These are phyloP conservation scores for Trypanosoma brucei DNA, from an alignment of 208 protist genomes.

Conservation along the genomic window DNA sequence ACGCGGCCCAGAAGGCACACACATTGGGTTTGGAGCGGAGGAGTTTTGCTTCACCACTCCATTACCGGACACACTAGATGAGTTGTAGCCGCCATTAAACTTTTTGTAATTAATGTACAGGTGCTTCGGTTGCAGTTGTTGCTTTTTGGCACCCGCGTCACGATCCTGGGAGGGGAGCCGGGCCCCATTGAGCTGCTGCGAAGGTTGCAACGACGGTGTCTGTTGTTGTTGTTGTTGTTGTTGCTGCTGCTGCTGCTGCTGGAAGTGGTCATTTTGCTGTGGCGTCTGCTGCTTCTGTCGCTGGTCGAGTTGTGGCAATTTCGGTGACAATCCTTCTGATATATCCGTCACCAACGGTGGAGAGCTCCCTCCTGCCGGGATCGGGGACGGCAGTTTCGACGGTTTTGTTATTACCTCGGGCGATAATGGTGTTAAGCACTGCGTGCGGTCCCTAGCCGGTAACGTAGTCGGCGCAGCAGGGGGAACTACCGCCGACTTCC, in stretches of 20 bases:
- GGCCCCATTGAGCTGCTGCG: too few species aligned
- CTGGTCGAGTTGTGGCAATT: constrained; percentile 4
- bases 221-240: background rate
- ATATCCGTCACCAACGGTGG: background rate
- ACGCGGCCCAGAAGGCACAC: background rate
- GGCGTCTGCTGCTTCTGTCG: background rate
- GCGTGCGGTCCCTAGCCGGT: background rate
- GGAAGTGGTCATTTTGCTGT: background rate
- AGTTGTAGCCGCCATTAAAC: constrained; percentile 23
- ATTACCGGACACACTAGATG: background rate
- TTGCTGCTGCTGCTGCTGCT: background rate
- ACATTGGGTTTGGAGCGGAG: background rate
- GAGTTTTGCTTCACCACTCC: background rate
- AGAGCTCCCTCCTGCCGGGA: background rate
- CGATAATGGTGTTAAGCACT: background rate
- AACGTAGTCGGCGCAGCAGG: background rate
- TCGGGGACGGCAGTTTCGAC: background rate
- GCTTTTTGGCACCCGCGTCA: background rate
- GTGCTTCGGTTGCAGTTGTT: background rate
- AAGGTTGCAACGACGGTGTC: too few species aligned
- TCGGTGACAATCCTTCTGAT: background rate
- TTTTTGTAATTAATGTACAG: constrained; percentile 28
- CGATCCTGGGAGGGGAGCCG: background rate
- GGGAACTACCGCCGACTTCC: constrained; percentile 6
- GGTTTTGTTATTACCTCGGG: background rate